Percentiles rank a stretch among this genome's conserved stretches.
Conservation (phyloP, 768 basidiomycete genomes). For the Hygrocybe coccinea region DNA sequence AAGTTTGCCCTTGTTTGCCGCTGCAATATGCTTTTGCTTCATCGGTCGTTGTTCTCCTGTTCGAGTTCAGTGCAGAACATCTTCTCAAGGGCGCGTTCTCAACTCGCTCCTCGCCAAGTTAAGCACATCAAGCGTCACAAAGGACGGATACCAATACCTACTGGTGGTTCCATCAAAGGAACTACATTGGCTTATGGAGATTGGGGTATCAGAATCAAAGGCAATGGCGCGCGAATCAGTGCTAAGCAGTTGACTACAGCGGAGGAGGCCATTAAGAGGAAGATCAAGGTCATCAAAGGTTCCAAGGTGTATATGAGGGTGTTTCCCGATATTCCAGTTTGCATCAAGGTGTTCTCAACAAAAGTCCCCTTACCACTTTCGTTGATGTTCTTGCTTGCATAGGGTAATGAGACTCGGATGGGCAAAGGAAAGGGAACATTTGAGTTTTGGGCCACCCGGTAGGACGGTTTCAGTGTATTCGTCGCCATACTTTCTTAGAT, state of each 20-base stretch:
- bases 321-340: slow-evolving; percentile 96
- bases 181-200: slow-evolving; percentile 90
- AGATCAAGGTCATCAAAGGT: slow-evolving; percentile 86
- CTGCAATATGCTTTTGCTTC: not conserved
- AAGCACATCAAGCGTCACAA: slow-evolving; percentile 88
- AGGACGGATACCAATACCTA: slow-evolving; percentile 79
- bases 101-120: slow-evolving; percentile 79
- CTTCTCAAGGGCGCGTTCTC: slow-evolving; percentile 46
- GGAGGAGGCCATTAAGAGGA: slow-evolving; percentile 83
- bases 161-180: slow-evolving; percentile 87
- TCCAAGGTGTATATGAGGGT: slow-evolving; percentile 81
- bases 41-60: no score
- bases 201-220: slow-evolving; percentile 87
- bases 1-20: not conserved
- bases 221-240: slow-evolving; percentile 71
- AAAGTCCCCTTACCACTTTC: not conserved
- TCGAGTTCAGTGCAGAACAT: slow-evolving; percentile 31
- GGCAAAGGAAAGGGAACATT: slow-evolving; percentile 98
- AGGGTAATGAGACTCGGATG: slow-evolving; percentile 99
- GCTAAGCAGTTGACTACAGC: slow-evolving; percentile 88
- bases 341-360: slow-evolving; percentile 68
- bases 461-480: slow-evolving; percentile 8
- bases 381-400: not conserved
- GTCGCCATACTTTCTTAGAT: not conserved
- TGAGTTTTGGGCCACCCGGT: slow-evolving; percentile 96